Conservation (phyloP, 257 asterid species). For the Fraxinus cuspidata region DNA sequence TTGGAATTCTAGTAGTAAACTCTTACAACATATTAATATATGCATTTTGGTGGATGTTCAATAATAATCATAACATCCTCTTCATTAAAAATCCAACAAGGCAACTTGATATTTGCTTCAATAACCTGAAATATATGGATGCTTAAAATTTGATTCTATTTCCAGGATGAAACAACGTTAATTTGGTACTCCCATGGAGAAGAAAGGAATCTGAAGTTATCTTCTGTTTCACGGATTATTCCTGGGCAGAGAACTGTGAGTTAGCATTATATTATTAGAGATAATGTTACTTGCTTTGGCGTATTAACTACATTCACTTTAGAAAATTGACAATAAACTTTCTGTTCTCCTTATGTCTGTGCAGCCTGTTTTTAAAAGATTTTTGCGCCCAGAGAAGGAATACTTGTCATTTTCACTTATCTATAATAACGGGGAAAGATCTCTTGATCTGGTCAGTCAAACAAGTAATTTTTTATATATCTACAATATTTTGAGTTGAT, state of each 20-base stretch:
- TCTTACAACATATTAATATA: conserved; percentile 6
- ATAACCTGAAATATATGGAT: conserved; percentile 7
- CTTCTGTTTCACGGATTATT: conserved; percentile 74
- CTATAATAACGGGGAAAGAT: conserved; percentile 86
- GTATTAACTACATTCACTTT: conserved; percentile 5
- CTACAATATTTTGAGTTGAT: not conserved
- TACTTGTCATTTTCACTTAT: conserved; percentile 88
- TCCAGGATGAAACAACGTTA: conserved; percentile 88
- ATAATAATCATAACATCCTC: conserved; percentile 8
- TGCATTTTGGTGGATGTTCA: not conserved
- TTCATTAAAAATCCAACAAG: conserved; percentile 1
- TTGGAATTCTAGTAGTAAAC: not conserved
- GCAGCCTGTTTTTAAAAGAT: conserved; percentile 96
- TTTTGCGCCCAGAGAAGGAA: conserved; percentile 94
- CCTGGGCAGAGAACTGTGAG: conserved; percentile 99
- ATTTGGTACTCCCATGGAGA: conserved; percentile 85
- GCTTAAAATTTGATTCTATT: conserved; percentile 22
- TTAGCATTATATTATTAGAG: conserved; percentile 36
- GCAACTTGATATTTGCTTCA: conserved; percentile 5
- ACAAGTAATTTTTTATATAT: not conserved
- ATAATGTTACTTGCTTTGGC: conserved; percentile 29
- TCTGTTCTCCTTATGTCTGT: conserved; percentile 24
- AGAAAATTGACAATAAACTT: conserved; percentile 17
- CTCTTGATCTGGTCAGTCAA: conserved; percentile 86
- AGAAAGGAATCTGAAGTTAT: conserved; percentile 79